Evolutionary conservation across 805 yeast genomes (phyloP), one percentile per base, ranked within the genome.

Genomic region (Kodamaea hsintzibuensis): DNA sequence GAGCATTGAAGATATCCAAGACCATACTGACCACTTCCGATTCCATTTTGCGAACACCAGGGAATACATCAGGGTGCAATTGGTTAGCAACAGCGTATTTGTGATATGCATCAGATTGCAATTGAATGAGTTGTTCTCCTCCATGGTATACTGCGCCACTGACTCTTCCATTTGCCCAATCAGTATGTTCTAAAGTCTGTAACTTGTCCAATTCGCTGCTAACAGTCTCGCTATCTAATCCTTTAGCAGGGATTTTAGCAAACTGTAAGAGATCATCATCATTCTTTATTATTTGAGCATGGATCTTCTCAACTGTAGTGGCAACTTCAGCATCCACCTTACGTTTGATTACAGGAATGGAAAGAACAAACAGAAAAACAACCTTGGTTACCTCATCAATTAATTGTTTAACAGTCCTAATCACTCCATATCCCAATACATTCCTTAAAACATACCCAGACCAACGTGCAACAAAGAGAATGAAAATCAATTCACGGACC

Each of bases 111-210:
- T 80, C 70, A 7, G 95, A 73, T 70, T 95, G 98, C 38, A 95
- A 74, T 39, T 79, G 73, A 39, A 88, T 77, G 51, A 93, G 71
- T 33, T 88, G 89, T n/a, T 79, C 74, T 12, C 98, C 98, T 30
- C 98, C 98, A 63, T 95, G 98, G 64, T 93, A 93, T 9, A 93
- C 98, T 0, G 98, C 98, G 5, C 99, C 99, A 14, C 96, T 88
- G 2, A 93, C 88, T 60, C 84, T 80, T 4, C 99, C 99, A 42
- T 78, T 76, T 65, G 85, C 80, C 97, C 98, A 93, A 53, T 85
- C 86, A 1, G 90, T 76, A 59, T 88, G 90, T 53, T 84, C 80
- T 59, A 91, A 63, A 0, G 64, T 55, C 38, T 77, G 72, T 30
- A 83, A 70, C 30, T 71, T 68, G 37, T 82, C 80, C 54, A 95